Conservation (phyloP, 129 eudicot species). For the Centrapalus pauciflorus region DNA sequence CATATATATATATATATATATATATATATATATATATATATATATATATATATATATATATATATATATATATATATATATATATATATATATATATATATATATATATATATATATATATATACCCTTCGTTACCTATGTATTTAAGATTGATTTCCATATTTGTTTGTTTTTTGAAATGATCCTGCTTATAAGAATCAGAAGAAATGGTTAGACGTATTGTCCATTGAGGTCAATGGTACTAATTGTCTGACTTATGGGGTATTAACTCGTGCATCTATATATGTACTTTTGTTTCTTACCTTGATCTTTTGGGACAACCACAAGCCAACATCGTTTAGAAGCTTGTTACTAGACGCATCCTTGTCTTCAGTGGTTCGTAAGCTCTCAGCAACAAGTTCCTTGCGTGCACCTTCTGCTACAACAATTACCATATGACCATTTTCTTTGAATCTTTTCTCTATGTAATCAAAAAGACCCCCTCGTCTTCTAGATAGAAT, state of each 20-base stretch:
- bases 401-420: constrained; percentile 98
- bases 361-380: constrained; percentile 34
- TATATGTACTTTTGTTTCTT: constrained; percentile 6
- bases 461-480: constrained; percentile 81
- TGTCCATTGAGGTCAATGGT: constrained; percentile 2
- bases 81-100: too few relatives aligned
- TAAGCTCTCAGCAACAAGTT: constrained; percentile 49
- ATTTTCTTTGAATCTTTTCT: constrained; percentile 66
- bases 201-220: not conserved
- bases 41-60: too few relatives aligned
- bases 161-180: constrained; percentile 54
- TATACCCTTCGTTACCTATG: constrained; percentile 49
- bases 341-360: constrained; percentile 80
- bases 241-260: not conserved
- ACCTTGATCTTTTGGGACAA: constrained; percentile 83
- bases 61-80: too few relatives aligned
- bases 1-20: too few relatives aligned
- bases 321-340: constrained; percentile 86
- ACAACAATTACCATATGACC: constrained; percentile 98
- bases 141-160: constrained; percentile 75
- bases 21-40: too few relatives aligned
- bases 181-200: constrained; percentile 45
- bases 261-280: not conserved
- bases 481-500: constrained; percentile 87
- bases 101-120: too few relatives aligned